phyloP scores from a whole-genome alignment of 768 basidiomycete genomes.

The Tremella yokohamensis region DNA sequence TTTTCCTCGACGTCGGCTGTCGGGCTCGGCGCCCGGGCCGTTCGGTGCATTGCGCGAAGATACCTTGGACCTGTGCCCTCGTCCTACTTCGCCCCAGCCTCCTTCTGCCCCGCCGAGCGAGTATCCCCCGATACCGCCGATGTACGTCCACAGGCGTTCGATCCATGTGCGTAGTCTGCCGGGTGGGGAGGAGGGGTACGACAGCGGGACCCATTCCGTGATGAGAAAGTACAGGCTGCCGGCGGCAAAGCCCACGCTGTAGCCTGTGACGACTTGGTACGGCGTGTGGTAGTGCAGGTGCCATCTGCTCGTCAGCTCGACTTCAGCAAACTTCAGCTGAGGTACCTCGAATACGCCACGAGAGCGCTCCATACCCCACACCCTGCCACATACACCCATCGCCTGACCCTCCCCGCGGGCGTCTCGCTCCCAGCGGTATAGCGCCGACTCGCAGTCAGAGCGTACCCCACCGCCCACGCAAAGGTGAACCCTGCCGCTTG shows the following conservation, averaged over 20 bases:
- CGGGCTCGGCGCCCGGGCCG: no score
- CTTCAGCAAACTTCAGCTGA: not conserved
- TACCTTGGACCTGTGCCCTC: not conserved
- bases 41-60: not conserved
- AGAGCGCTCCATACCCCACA: slow-evolving; percentile 37
- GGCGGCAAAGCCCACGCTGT: slow-evolving; percentile 23
- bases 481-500: slow-evolving; percentile 42
- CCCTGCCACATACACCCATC: slow-evolving; percentile 27
- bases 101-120: slow-evolving; percentile 32
- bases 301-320: slow-evolving; percentile 18
- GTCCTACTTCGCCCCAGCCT: slow-evolving; percentile 38
- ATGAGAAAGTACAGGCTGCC: slow-evolving; percentile 26
- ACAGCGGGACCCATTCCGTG: slow-evolving; percentile 37
- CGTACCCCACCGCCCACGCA: slow-evolving; percentile 39
- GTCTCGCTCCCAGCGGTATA: slow-evolving; percentile 1
- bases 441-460: slow-evolving; percentile 13
- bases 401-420: slow-evolving; percentile 3
- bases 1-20: no score
- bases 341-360: slow-evolving; percentile 45
- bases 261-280: slow-evolving; percentile 39
- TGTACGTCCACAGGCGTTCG: slow-evolving; percentile 25
- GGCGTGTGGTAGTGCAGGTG: slow-evolving; percentile 47
- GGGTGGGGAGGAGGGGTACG: slow-evolving; percentile 17
- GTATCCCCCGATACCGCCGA: slow-evolving; percentile 39
- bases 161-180: slow-evolving; percentile 15